Evolutionary conservation across 257 asterid species (phyloP), one percentile per base, ranked within the genome.

Genomic region (Primulina tabacum): DNA sequence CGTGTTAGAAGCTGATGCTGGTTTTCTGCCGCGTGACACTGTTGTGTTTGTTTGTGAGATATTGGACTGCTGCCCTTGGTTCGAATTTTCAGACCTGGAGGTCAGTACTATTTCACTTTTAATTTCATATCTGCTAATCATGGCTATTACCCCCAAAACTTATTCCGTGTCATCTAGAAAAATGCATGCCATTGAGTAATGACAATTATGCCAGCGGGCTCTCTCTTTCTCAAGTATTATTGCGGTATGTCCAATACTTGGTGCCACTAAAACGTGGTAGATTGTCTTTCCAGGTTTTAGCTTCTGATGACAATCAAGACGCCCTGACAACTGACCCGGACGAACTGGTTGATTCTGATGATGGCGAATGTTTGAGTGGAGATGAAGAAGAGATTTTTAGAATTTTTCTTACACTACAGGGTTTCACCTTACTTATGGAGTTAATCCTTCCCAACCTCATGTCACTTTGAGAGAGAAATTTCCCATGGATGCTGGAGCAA

Each of bases 31-130:
- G 65, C 97, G 98, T 33, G 98, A 94, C 73, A 88, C 96, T 30
- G 97, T 94, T 62, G 89, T 91, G 74, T 94, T 94, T 80, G 92
- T 94, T 64, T 94, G 99, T 81, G 99, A 94, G 85, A 94, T 94
- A 76, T 77, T 94, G 92, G 99, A 94, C 75, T 91, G 95, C 88
- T 94, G 98, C 84, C 99, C 97, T 3, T 94, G 99, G 99, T 94
- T 94, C 70, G 99, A 94, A 57, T 94, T 94, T 81, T 80, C 96
- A 60, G 98, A 94, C 82, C 88, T 94, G 65, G 99, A 94, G 97
- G 98, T 94, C 72, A 70, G 96, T 83, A 12, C 3, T 38, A 29
- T 56, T 67, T 68, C 57, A 26, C 64, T 59, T 73, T 64, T 56
- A 69, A 33, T 68, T 33, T 64, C 56, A 29, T 68, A 67, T 71